Base-by-base conservation (phyloP, 306 rosid species). In the Trifolium dubium region DNA sequence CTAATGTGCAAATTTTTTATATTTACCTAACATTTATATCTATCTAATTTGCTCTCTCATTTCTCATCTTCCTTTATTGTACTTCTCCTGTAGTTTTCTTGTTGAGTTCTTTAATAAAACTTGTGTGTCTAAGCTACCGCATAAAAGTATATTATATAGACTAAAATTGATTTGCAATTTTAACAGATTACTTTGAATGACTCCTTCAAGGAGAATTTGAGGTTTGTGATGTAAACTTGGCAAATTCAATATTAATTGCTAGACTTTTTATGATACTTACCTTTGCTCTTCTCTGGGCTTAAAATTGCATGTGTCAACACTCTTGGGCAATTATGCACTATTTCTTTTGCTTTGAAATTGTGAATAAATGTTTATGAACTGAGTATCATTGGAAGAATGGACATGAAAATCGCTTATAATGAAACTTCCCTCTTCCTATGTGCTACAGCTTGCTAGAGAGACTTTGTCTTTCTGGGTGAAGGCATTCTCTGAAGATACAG, bases 401-500 rank as follows among this genome's bases (percentile, higher is more conserved):
- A 17, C 69, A 54, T 62, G 61, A 50, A 34, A 71, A 29, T 39
- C 51, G 14, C 80, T 65, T 47, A 47, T 49, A 72, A 13, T 55
- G 17, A 72, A 76, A 80, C 71, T 46, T 64, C 13, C 10, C 49
- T 54, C 71, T 66, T 81, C 41, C 58, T 60, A 58, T 73, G 34
- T 41, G 72, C 32, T 70, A 80, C 88, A 94, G 99, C 83, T 94
- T 73, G 95, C 99, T n/a, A 94, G 99, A 86, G 99, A 94, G 88
- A 89, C 96, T 58, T 69, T 94, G 83, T 92, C 97, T 55, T 94
- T 94, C 80, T 94, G 99, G 99, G 99, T 94, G 82, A 94, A 94
- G 85, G 99, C 99, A 32, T 94, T 94, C 86, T 89, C 97, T 54
- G 99, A 92, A 86, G 99, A 94, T 84, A 94, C 97, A 4, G 99